These are phyloP conservation scores for Talaromyces ruber DNA, from an alignment of 495 filamentous ascomycete genomes.

Conservation along the genomic window DNA sequence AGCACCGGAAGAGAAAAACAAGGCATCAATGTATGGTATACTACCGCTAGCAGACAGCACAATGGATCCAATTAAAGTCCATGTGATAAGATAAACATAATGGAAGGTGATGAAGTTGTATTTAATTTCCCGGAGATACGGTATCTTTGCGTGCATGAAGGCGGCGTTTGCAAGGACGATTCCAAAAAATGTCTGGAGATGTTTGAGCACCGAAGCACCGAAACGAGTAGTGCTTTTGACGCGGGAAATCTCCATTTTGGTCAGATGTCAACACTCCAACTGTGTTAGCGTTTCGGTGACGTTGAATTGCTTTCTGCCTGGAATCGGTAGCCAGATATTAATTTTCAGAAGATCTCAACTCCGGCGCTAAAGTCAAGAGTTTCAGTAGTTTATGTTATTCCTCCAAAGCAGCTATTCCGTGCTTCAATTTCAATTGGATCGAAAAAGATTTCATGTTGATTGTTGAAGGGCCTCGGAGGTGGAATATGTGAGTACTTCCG, in stretches of 20 bases:
- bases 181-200: background rate
- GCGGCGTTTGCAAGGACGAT: background rate
- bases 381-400: background rate
- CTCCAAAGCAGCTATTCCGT: background rate
- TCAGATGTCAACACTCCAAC: background rate
- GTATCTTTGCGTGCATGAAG: conserved; percentile 3
- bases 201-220: background rate
- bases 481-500: background rate
- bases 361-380: background rate
- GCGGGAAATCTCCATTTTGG: background rate
- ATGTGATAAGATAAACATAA: conserved; percentile 72
- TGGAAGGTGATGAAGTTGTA: conserved; percentile 68
- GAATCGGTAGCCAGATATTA: background rate
- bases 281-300: background rate
- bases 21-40: conserved; percentile 76
- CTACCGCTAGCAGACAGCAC: conserved; percentile 57
- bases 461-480: background rate
- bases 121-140: conserved; percentile 1
- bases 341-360: background rate
- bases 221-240: background rate
- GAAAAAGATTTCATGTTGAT: background rate
- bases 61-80: conserved; percentile 63
- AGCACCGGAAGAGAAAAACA: conserved; percentile 73
- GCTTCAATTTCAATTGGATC: background rate
- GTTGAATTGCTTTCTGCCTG: background rate